phyloP scores from a whole-genome alignment of 2,329 filamentous ascomycete species.

The Aspergillus glaucus region DNA sequence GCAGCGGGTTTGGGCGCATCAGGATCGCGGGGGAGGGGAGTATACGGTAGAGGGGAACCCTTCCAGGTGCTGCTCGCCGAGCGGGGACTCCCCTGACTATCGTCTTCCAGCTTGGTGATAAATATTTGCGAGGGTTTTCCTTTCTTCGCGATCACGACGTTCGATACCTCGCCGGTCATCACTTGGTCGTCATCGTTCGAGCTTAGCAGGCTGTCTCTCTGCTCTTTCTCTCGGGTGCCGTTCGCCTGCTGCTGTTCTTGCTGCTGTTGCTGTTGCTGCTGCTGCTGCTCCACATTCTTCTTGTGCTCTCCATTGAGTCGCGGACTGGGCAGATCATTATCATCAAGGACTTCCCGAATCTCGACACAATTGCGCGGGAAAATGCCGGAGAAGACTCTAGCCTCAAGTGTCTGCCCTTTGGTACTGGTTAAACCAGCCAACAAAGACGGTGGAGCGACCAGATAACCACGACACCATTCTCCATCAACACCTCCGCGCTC shows the following conservation, averaged over 20 bases:
- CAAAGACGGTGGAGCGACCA: conserved; percentile 88
- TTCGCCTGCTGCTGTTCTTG: conserved; percentile 16
- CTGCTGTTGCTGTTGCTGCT: background rate
- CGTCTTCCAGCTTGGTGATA: conserved; percentile 32
- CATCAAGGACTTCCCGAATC: conserved; percentile 83
- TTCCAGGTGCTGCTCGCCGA: conserved; percentile 23
- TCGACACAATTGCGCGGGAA: conserved; percentile 94
- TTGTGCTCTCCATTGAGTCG: conserved; percentile 28
- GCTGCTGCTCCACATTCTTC: conserved; percentile 26
- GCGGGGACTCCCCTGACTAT: conserved; percentile 23
- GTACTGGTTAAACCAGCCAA: conserved; percentile 84
- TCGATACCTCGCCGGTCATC: conserved; percentile 20
- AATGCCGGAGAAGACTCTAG: conserved; percentile 95
- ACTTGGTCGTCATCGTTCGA: conserved; percentile 17
- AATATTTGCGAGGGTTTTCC: conserved; percentile 36
- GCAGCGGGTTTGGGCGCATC: conserved; percentile 68
- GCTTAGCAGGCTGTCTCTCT: conserved; percentile 22
- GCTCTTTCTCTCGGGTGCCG: conserved; percentile 19
- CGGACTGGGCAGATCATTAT: conserved; percentile 47
- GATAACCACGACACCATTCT: conserved; percentile 90
- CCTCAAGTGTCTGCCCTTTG: conserved; percentile 88
- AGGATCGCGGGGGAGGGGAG: conserved; percentile 51
- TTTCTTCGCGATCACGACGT: conserved; percentile 32
- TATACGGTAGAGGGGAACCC: conserved; percentile 28
- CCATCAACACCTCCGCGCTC: conserved; percentile 82